A percentile compares a stretch with the other conserved stretches of the same genome.
phyloP scores from a whole-genome alignment of 192 early-diverging fungal species.

The Entomortierella chlamydospora region DNA sequence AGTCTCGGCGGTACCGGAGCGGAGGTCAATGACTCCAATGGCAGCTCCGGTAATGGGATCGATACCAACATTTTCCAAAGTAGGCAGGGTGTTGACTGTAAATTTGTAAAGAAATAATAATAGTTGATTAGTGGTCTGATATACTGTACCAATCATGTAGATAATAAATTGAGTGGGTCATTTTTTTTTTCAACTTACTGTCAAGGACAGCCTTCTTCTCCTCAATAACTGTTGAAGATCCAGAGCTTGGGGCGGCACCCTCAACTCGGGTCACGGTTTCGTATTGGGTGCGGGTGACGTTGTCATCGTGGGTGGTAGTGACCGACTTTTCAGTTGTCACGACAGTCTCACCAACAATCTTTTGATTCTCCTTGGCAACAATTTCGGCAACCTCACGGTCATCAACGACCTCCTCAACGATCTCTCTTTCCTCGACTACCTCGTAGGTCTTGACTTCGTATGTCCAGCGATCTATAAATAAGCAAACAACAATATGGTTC shows the following conservation, averaged over 20 bases:
- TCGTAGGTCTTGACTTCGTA: constrained; percentile 42
- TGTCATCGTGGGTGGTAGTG: constrained; percentile 30
- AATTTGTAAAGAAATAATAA: neutral
- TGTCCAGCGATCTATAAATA: constrained; percentile 22
- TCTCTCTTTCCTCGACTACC: constrained; percentile 29
- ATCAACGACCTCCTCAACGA: constrained; percentile 41
- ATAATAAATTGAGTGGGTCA: too few species aligned
- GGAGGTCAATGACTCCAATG: constrained; percentile 12
- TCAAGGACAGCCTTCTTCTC: constrained; percentile 42
- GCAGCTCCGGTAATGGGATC: constrained; percentile 22
- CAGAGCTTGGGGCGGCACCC: neutral
- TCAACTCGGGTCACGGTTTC: constrained; percentile 14
- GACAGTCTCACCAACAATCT: constrained; percentile 6
- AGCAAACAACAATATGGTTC: neutral
- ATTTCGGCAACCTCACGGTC: constrained; percentile 26
- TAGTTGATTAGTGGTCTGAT: too few species aligned
- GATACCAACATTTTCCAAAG: constrained; percentile 11
- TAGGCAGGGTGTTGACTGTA: constrained; percentile 31
- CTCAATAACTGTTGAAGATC: neutral
- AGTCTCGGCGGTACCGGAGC: constrained; percentile 16
- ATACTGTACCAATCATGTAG: too few species aligned
- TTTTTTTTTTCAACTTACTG: too few species aligned
- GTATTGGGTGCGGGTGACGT: constrained; percentile 17
- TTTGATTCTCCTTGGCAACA: constrained; percentile 24
- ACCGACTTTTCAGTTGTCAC: constrained; percentile 23